Evolutionary conservation across 2,329 filamentous ascomycete species (phyloP), one percentile per base, ranked within the genome.

Genomic region (Fusarium bactridioides): DNA sequence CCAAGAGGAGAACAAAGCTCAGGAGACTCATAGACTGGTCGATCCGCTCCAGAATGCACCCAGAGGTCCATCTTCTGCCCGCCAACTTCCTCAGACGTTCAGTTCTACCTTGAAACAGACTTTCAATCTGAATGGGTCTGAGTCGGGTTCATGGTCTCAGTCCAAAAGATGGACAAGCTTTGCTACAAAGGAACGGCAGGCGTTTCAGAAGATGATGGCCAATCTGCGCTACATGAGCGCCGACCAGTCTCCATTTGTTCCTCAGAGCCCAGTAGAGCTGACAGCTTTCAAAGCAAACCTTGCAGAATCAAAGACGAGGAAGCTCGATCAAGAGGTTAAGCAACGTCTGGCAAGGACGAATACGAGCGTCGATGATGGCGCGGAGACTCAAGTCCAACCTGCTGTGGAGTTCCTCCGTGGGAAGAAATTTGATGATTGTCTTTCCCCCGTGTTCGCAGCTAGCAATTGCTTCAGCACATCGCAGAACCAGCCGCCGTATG

Each of bases 121-220:
- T 25, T 38, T 51, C 16, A 48, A 43, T 18, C 23, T 71, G 19
- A 31, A 33, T 13, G 48, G 47, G 12, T 35, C 64, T 23, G 68
- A 79, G 12, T 45, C 74, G 31, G 80, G 77, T 35, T 75, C 76
- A 25, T 83, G 82, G 82, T 78, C 81, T 19, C 80, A 83, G 40
- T 83, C 82, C 53, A 82, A 79, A 70, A 78, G 78, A 58, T 84
- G 83, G 83, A 74, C 79, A n/a, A 83, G 81, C 68, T 65, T 76
- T 15, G 77, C 78, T 43, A 79, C 78, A 25, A 78, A 77, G 45
- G 80, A 81, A 54, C 78, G 79, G n/a, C 75, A 70, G 35, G 75
- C 68, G 9, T 84, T 82, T 61, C 74, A 80, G n/a, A 83, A 78
- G 67, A 76, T 81, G 74, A 74, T 76, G 72, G 70, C 76, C n/a